phyloP scores from a whole-genome alignment of 2,329 filamentous ascomycete species.

The Coniochaeta pulveracea region DNA sequence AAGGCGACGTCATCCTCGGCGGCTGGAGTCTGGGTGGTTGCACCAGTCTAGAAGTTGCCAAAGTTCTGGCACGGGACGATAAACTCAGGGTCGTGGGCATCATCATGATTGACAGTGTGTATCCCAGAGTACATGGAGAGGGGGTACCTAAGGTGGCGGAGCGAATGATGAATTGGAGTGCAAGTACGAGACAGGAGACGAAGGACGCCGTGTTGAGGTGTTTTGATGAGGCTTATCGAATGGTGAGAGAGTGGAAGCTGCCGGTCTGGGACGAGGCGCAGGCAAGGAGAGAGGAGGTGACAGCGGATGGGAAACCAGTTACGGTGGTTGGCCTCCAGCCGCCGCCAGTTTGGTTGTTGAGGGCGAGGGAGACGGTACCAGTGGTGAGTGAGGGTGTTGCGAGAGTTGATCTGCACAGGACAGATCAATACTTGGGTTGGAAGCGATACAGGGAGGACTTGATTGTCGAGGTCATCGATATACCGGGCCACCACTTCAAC shows the following conservation, averaged over 20 bases:
- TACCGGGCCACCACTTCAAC: slow-evolving; percentile 40
- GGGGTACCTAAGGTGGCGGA: slow-evolving; percentile 13
- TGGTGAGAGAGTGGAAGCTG: slow-evolving; percentile 27
- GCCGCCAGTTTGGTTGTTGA: slow-evolving; percentile 32
- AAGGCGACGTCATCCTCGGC: slow-evolving; percentile 34
- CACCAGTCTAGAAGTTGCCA: slow-evolving; percentile 37
- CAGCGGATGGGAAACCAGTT: neutral
- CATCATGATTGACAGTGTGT: slow-evolving; percentile 41
- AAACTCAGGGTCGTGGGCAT: slow-evolving; percentile 32
- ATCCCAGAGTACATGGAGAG: slow-evolving; percentile 14
- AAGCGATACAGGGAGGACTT: slow-evolving; percentile 30
- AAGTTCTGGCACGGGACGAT: slow-evolving; percentile 24
- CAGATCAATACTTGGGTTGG: slow-evolving; percentile 35
- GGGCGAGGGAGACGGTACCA: slow-evolving; percentile 29
- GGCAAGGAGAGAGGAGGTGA: neutral
- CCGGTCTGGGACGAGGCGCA: slow-evolving; percentile 22
- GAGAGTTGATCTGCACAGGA: slow-evolving; percentile 31
- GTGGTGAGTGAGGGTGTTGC: slow-evolving; percentile 14
- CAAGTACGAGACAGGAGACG: slow-evolving; percentile 17
- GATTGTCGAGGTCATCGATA: slow-evolving; percentile 31
- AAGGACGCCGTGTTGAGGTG: slow-evolving; percentile 20
- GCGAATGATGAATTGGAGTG: too few relatives aligned
- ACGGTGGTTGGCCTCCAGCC: slow-evolving; percentile 9
- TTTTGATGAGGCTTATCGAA: slow-evolving; percentile 28
- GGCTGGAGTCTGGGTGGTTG: slow-evolving; percentile 46